Base-by-base conservation (phyloP, 495 filamentous ascomycete species). In the Podospora didyma region DNA sequence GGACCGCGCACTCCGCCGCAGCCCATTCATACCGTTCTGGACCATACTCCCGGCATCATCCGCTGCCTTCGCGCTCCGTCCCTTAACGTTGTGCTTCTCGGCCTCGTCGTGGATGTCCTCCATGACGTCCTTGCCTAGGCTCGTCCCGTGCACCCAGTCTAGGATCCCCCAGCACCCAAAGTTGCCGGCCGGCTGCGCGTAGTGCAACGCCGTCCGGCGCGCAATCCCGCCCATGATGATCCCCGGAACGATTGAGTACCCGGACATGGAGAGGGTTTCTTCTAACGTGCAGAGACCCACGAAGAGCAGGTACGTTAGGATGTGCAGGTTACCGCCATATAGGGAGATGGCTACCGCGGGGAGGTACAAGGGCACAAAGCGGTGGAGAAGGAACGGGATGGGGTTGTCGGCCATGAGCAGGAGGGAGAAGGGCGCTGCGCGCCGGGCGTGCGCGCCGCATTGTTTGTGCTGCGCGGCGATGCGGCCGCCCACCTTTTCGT, bases 231-330 rank as follows among this genome's bases (percentile, higher is more conserved):
- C 81, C 47, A 96, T 73, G 46, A 95, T 72, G 26, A 93, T 86
- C 0, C 81, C 88, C 12, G 90, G 90, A 6, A 93, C 73, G 5
- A 85, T 69, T 12, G 73, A 82, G 71, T 96, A 97, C 17, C 92
- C 92, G 5, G 84, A 90, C 71, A 86, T 87, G 2, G 84, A 75
- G 56, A 92, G 80, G 2, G 84, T 85, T 60, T 96, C 90, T 61
- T 96, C 89, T 2, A 94, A 51, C 0, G 88, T 90, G 46, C 86
- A 73, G 35, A 90, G 45, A 1, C 79, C 73, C 14, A 89, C 68
- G 56, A 89, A 87, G 20, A 92, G 37, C 49, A 91, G 78, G 75
- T 85, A 96, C 1, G 89, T 92, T 50, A 96, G 75, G 48, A 95
- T 76, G 70, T 97, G 92, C 51, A 95, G 77, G 66, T 91, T 88